A percentile compares a stretch with the other conserved stretches of the same genome.
Evolutionary conservation across 2,329 filamentous ascomycete genomes (phyloP).

Genomic region (Colletotrichum sp.): DNA sequence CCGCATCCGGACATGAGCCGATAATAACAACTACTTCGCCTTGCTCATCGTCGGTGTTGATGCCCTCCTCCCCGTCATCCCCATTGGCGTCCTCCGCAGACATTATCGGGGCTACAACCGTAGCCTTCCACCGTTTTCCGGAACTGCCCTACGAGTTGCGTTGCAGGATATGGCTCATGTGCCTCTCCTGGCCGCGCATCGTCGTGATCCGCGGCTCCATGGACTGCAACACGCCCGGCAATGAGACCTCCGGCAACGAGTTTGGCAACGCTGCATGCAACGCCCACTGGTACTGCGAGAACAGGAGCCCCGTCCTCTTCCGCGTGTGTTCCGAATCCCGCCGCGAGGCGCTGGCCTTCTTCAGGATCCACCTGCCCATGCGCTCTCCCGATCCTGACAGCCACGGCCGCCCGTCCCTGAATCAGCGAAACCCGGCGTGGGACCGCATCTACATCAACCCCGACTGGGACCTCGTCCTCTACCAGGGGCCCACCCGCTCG

Average conservation of each 20-base stretch:
- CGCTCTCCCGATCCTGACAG: not conserved
- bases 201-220: conserved; percentile 19
- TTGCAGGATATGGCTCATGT: conserved; percentile 22
- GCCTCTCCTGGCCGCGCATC: conserved; percentile 19
- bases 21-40: not conserved
- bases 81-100: not conserved
- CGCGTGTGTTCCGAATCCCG: conserved; percentile 23
- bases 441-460: conserved; percentile 23
- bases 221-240: not conserved
- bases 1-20: not conserved
- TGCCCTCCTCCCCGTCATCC: not conserved
- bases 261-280: conserved; percentile 15
- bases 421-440: conserved; percentile 21
- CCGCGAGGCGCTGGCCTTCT: conserved; percentile 19
- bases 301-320: conserved; percentile 21
- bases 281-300: conserved; percentile 23
- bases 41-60: not conserved
- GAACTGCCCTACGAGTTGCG: conserved; percentile 23
- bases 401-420: conserved; percentile 5
- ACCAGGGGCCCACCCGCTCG: not conserved
- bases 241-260: not conserved
- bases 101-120: not conserved
- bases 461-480: conserved; percentile 25
- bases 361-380: conserved; percentile 24
- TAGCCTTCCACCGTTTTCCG: conserved; percentile 13